These are phyloP conservation scores for Murraya paniculata DNA, from an alignment of 345 rosid genomes.

Conservation along the genomic window DNA sequence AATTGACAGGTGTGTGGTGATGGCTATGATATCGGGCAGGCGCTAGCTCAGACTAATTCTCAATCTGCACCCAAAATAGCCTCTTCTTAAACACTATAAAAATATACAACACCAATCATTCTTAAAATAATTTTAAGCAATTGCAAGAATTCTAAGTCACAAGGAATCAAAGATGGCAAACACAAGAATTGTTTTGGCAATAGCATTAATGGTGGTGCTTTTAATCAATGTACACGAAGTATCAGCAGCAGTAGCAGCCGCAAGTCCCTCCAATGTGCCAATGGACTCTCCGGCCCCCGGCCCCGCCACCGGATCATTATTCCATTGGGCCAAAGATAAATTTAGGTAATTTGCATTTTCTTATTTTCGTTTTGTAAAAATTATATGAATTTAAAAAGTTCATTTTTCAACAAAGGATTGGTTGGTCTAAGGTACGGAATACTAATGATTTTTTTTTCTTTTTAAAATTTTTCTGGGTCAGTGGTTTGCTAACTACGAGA, in stretches of 20 bases:
- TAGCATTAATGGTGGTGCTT: not conserved
- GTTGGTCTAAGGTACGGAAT: too few species aligned
- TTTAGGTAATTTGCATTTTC: not conserved
- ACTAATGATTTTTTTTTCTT: not conserved
- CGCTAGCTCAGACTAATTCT: not conserved
- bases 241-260: not conserved
- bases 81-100: not conserved
- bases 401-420: too few species aligned
- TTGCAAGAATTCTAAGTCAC: not conserved
- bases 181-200: not conserved
- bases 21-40: not conserved
- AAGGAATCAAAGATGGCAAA: not conserved
- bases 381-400: too few species aligned
- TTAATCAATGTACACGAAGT: too few species aligned
- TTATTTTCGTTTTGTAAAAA: too few species aligned
- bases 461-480: not conserved
- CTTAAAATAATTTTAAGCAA: not conserved
- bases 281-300: not conserved
- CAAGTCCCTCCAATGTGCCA: not conserved
- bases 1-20: not conserved
- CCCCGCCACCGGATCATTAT: not conserved
- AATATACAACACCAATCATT: not conserved
- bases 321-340: slow-evolving; percentile 1
- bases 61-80: not conserved
- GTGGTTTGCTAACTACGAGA: not conserved